Evolutionary conservation across 768 basidiomycete species (phyloP).

Genomic region (Pisolithus albus): DNA sequence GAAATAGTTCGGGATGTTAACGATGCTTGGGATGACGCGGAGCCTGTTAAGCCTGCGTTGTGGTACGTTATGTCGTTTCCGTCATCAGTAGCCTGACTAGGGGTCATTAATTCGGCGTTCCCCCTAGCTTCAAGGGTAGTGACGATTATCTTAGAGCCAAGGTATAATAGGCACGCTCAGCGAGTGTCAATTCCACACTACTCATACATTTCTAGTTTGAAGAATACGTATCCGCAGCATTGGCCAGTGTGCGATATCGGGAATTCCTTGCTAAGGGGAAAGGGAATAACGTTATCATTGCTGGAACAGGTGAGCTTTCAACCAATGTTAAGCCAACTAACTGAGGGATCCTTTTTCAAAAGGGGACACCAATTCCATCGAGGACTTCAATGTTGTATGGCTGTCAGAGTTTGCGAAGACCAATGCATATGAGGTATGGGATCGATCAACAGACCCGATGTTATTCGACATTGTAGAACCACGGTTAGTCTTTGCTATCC

Average conservation of each 20-base stretch:
- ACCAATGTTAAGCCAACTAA: background rate
- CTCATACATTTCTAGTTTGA: constrained; percentile 49
- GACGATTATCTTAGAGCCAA: constrained; percentile 91
- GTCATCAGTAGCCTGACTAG: background rate
- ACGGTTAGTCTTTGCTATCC: constrained; percentile 38
- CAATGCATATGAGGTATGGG: constrained; percentile 86
- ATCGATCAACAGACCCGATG: constrained; percentile 81
- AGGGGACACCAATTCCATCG: constrained; percentile 50
- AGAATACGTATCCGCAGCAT: constrained; percentile 85
- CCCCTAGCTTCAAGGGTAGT: constrained; percentile 79
- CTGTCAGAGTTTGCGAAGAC: constrained; percentile 83
- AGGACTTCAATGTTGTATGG: constrained; percentile 88
- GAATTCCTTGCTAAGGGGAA: constrained; percentile 75
- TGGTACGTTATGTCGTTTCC: constrained; percentile 40
- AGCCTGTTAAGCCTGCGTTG: constrained; percentile 53
- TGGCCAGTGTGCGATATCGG: constrained; percentile 84
- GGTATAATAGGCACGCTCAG: constrained; percentile 32
- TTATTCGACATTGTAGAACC: constrained; percentile 96
- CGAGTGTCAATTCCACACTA: background rate
- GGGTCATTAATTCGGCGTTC: constrained; percentile 1
- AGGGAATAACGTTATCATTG: constrained; percentile 55
- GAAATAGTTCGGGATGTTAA: constrained; percentile 86
- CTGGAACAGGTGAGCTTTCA: constrained; percentile 42
- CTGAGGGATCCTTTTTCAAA: constrained; percentile 29
- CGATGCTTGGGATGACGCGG: constrained; percentile 65